These are phyloP conservation scores for Ceratobasidium sp. DNA, from an alignment of 1,284 basidiomycete genomes.

Conservation along the genomic window DNA sequence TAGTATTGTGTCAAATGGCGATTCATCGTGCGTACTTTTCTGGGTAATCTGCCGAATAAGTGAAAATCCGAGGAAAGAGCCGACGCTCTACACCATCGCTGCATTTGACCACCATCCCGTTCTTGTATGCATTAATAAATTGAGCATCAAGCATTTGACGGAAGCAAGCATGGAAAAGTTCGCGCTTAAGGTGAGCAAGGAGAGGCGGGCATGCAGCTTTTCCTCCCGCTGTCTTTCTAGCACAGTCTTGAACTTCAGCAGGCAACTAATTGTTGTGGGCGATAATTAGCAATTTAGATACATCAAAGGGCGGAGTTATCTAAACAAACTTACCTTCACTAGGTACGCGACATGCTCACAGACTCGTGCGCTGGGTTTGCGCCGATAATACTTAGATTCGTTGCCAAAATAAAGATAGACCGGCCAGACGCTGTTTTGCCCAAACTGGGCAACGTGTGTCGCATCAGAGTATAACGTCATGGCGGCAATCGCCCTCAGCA, in stretches of 20 bases:
- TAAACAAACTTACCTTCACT: constrained; percentile 13
- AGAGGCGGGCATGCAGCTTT: constrained; percentile 47
- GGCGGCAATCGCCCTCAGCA: constrained; percentile 51
- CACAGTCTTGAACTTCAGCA: not conserved
- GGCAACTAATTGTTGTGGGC: not conserved
- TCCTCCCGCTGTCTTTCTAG: not conserved
- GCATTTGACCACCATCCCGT: constrained; percentile 55
- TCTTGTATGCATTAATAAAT: constrained; percentile 56
- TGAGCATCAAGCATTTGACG: constrained; percentile 52
- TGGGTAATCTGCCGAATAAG: constrained; percentile 57
- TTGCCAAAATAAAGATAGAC: constrained; percentile 57
- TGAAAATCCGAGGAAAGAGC: constrained; percentile 55
- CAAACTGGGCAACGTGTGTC: constrained; percentile 57
- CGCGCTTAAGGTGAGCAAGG: constrained; percentile 53
- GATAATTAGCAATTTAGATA: not conserved
- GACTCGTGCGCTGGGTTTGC: constrained; percentile 11
- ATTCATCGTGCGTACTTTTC: constrained; percentile 55
- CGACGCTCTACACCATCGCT: constrained; percentile 52
- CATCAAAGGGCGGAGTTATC: no score
- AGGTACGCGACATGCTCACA: constrained; percentile 51
- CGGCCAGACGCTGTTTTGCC: constrained; percentile 56
- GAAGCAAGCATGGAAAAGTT: constrained; percentile 58
- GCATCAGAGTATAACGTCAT: constrained; percentile 58
- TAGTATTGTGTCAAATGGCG: not conserved
- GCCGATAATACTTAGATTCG: constrained; percentile 55